Evolutionary conservation across 2,329 filamentous ascomycete species (phyloP).

Genomic region (Falciphora oryzae): DNA sequence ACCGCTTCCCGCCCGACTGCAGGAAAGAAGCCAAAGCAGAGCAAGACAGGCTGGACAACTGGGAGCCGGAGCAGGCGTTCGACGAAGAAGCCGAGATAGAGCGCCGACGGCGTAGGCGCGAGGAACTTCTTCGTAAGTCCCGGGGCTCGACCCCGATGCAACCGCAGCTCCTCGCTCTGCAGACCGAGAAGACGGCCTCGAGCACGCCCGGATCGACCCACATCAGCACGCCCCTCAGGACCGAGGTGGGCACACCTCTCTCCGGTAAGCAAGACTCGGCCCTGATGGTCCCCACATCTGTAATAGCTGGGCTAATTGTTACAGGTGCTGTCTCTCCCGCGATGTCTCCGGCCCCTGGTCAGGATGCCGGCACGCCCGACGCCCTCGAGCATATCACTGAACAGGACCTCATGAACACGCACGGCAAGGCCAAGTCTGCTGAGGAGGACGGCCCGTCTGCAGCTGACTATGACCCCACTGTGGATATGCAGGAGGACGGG

Average conservation of each 20-base stretch:
- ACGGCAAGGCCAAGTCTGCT: slow-evolving; percentile 34
- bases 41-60: slow-evolving; percentile 30
- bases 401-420: slow-evolving; percentile 59
- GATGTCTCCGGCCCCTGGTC: slow-evolving; percentile 31
- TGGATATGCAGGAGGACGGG: slow-evolving; percentile 82
- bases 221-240: slow-evolving; percentile 34
- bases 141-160: slow-evolving; percentile 67
- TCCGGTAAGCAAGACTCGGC: slow-evolving; percentile 36
- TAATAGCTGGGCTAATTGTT: slow-evolving; percentile 13
- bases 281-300: not conserved
- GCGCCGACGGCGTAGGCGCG: slow-evolving; percentile 74
- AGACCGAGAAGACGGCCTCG: slow-evolving; percentile 51
- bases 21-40: not conserved
- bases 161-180: slow-evolving; percentile 58
- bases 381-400: slow-evolving; percentile 61
- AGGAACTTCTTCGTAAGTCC: slow-evolving; percentile 80
- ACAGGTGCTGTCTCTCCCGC: slow-evolving; percentile 26
- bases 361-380: slow-evolving; percentile 48
- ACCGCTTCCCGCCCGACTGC: not conserved
- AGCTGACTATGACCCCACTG: slow-evolving; percentile 84
- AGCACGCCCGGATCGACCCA: slow-evolving; percentile 48
- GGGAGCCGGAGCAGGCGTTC: slow-evolving; percentile 52
- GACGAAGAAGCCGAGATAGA: slow-evolving; percentile 82
- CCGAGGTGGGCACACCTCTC: slow-evolving; percentile 36
- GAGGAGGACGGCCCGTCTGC: slow-evolving; percentile 76